Evolutionary conservation across 2,329 filamentous ascomycete species (phyloP).

Genomic region (Hypoxylon sp.): DNA sequence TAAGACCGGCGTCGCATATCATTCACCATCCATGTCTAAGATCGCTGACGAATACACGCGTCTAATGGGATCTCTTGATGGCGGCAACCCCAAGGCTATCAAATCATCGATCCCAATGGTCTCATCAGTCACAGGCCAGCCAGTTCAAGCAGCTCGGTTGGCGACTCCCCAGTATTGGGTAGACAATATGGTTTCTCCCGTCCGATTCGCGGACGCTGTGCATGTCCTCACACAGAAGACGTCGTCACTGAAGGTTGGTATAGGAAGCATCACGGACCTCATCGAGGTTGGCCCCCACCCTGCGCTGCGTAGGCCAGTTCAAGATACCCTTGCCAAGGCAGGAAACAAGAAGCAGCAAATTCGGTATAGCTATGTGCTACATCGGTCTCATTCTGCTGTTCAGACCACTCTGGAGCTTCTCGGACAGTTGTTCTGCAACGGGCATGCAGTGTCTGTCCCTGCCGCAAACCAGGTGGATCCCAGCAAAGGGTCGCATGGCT

Average conservation of each 20-base stretch:
- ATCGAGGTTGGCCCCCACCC: constrained; percentile 55
- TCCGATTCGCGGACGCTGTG: constrained; percentile 54
- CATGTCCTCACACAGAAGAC: constrained; percentile 41
- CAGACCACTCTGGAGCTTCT: constrained; percentile 47
- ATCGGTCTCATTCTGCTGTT: constrained; percentile 42
- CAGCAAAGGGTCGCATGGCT: constrained; percentile 14
- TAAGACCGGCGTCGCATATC: constrained; percentile 52
- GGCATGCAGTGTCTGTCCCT: constrained; percentile 46
- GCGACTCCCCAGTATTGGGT: constrained; percentile 54
- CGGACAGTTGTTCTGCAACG: constrained; percentile 49
- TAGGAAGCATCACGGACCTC: constrained; percentile 47
- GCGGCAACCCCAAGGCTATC: constrained; percentile 28
- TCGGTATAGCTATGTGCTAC: constrained; percentile 45
- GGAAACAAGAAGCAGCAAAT: constrained; percentile 42
- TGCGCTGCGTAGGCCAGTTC: constrained; percentile 51
- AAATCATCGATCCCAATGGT: constrained; percentile 48
- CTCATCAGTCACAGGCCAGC: constrained; percentile 46
- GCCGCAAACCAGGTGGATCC: constrained; percentile 44
- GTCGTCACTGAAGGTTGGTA: constrained; percentile 48
- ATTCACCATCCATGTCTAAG: constrained; percentile 48
- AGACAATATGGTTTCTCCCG: constrained; percentile 55
- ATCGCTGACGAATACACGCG: constrained; percentile 48
- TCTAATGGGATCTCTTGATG: constrained; percentile 47
- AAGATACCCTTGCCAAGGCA: constrained; percentile 48
- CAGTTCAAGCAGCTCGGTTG: constrained; percentile 26